Base-by-base conservation (phyloP, 2,329 filamentous ascomycete species). In the Fusarium guadeloupense region DNA sequence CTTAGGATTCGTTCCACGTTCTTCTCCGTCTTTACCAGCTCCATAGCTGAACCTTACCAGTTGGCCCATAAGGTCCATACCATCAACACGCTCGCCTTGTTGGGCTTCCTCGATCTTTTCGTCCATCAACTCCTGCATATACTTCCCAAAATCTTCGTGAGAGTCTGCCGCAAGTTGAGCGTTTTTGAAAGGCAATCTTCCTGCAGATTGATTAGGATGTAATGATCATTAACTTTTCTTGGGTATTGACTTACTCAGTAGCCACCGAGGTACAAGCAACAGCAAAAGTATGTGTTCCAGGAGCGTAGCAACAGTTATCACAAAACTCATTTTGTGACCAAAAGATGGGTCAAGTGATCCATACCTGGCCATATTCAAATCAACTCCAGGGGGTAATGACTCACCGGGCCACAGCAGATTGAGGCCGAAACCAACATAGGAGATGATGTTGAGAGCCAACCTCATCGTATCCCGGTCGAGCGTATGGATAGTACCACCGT, bases 351-450 rank as follows among this genome's bases (percentile, higher is more conserved):
- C 69, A 10, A 78, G 75, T 35, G 78, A 79, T 40, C 78, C 77
- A 54, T 82, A 85, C 67, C 84, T 83, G 40, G 75, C 76, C 59
- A 80, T 72, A 44, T 76, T 76, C n/a, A 76, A 73, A 41, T 83
- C 79, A 9, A 72, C 70, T 17, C 77, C 78, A 4, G 73, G 66
- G 0, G 79, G 78, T 17, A 80, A 70, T 38, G 79, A 74, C 74
- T 91, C 83, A 23, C 88, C 87, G 1, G 90, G 85, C 85, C 85
- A 88, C 13, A 83, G 70, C 59, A 88, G 72, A 17, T 76, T 77
- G 49, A 88, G 75, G 5, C 89, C 90, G 70, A 93, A 93, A 0
- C 90, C 91, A 49, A 91, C 89, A 58, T 86, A 86, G 60, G 87
- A 76, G 49, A 85, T 85, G 57, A 85, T 83, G 66, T 85, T 82